Percentiles rank a stretch among this genome's conserved stretches.
Conservation (phyloP, 2,329 filamentous ascomycete species). For the Neofusicoccum cordaticola region DNA sequence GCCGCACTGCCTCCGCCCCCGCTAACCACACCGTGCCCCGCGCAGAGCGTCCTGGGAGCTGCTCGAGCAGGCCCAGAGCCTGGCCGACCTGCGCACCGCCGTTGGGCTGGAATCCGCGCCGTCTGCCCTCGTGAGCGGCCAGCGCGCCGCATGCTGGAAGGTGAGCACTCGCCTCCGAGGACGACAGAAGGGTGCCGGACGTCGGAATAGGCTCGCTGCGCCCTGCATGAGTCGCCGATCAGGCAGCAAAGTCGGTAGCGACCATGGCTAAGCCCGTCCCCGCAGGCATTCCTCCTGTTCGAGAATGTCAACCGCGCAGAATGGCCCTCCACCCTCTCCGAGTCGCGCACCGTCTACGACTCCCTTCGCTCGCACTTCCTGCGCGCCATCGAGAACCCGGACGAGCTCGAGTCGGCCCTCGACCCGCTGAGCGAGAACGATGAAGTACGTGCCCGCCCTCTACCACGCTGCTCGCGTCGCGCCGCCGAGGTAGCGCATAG, state of each 20-base stretch:
- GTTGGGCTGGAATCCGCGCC: slow-evolving; percentile 4
- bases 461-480: slow-evolving; percentile 17
- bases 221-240: neutral
- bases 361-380: slow-evolving; percentile 72
- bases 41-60: slow-evolving; percentile 15
- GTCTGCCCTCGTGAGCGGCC: slow-evolving; percentile 54
- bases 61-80: slow-evolving; percentile 11
- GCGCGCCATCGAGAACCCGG: slow-evolving; percentile 78
- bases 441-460: slow-evolving; percentile 49
- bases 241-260: neutral
- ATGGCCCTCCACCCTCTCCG: slow-evolving; percentile 67
- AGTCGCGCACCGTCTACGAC: slow-evolving; percentile 71
- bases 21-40: neutral
- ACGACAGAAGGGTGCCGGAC: neutral
- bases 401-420: slow-evolving; percentile 68
- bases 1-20: neutral
- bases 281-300: slow-evolving; percentile 76
- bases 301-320: slow-evolving; percentile 60
- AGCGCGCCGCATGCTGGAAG: slow-evolving; percentile 92
- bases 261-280: neutral
- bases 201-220: neutral
- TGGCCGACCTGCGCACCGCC: slow-evolving; percentile 13
- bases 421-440: slow-evolving; percentile 87
- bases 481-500: slow-evolving; percentile 27
- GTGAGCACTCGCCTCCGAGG: slow-evolving; percentile 40